Conservation (phyloP, 176 grass and related monocot species). For the Phoenix dactylifera region DNA sequence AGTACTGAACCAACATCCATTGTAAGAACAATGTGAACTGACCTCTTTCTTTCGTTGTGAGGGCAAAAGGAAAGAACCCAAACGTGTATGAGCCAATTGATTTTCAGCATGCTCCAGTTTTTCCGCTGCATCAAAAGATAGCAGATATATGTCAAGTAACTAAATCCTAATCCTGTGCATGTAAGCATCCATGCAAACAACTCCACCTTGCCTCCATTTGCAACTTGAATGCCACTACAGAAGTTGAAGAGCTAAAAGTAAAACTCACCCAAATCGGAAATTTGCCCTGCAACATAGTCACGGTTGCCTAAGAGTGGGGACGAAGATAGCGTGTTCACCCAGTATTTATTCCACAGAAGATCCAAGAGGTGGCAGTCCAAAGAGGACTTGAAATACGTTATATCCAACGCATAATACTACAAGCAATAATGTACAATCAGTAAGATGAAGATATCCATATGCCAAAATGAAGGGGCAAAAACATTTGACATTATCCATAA, state of each 20-base stretch:
- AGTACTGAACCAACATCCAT: too few species aligned
- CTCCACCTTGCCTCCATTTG: too few species aligned
- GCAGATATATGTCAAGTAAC: slow-evolving; percentile 2
- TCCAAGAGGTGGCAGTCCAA: slow-evolving; percentile 87
- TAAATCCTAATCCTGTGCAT: too few species aligned
- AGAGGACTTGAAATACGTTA: slow-evolving; percentile 98
- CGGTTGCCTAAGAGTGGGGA: slow-evolving; percentile 88
- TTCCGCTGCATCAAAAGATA: slow-evolving; percentile 47
- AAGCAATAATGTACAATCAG: slow-evolving; percentile 18
- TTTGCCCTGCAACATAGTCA: slow-evolving; percentile 95
- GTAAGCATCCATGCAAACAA: too few species aligned
- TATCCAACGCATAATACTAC: slow-evolving; percentile 97
- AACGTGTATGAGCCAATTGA: slow-evolving; percentile 72
- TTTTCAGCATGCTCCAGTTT: slow-evolving; percentile 94
- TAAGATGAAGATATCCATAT: slow-evolving; percentile 4
- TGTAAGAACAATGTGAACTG: neutral
- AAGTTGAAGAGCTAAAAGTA: neutral
- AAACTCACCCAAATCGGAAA: slow-evolving; percentile 75
- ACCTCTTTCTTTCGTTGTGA: slow-evolving; percentile 96
- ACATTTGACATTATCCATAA: neutral
- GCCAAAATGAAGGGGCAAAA: neutral
- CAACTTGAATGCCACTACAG: too few species aligned
- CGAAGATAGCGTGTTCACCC: slow-evolving; percentile 89
- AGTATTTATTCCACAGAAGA: slow-evolving; percentile 98
- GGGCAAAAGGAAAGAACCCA: slow-evolving; percentile 60